Conservation (phyloP, 2,329 filamentous ascomycete genomes). For the Exophiala oligosperma region DNA sequence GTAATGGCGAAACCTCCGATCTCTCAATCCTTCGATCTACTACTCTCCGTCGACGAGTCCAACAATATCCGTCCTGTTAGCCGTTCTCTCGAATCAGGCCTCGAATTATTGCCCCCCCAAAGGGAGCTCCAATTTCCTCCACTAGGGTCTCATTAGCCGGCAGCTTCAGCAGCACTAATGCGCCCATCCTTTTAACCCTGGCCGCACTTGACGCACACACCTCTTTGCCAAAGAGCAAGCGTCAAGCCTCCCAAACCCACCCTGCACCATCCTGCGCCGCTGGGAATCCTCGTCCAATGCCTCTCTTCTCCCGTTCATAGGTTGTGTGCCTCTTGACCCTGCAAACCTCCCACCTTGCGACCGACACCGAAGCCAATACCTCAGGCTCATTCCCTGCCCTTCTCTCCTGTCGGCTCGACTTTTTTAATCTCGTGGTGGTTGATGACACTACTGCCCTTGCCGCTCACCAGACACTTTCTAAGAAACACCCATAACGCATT, state of each 20-base stretch:
- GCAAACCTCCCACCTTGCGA: conserved; percentile 19
- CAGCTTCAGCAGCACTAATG: conserved; percentile 6
- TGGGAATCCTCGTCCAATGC: conserved; percentile 14
- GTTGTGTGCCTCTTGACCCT: conserved; percentile 20
- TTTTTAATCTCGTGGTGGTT: conserved; percentile 16
- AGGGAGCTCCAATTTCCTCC: conserved; percentile 4
- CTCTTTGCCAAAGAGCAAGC: neutral
- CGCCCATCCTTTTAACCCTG: conserved; percentile 19
- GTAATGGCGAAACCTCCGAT: too few relatives aligned
- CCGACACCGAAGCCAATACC: conserved; percentile 5
- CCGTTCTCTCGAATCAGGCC: neutral
- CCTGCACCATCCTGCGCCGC: conserved; percentile 14
- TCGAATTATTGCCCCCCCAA: conserved; percentile 10
- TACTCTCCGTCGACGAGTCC: too few relatives aligned
- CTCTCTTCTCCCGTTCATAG: conserved; percentile 17
- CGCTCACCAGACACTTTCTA: conserved; percentile 3
- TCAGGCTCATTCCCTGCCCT: conserved; percentile 13
- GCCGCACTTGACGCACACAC: conserved; percentile 19
- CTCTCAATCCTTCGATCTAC: neutral
- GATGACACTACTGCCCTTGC: conserved; percentile 19
- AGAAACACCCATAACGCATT: neutral
- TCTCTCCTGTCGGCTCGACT: conserved; percentile 5
- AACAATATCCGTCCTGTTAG: too few relatives aligned
- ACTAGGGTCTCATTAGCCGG: conserved; percentile 13
- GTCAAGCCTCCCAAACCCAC: neutral